Conservation (phyloP, 495 filamentous ascomycete genomes). For the Recurvomyces mirabilis region DNA sequence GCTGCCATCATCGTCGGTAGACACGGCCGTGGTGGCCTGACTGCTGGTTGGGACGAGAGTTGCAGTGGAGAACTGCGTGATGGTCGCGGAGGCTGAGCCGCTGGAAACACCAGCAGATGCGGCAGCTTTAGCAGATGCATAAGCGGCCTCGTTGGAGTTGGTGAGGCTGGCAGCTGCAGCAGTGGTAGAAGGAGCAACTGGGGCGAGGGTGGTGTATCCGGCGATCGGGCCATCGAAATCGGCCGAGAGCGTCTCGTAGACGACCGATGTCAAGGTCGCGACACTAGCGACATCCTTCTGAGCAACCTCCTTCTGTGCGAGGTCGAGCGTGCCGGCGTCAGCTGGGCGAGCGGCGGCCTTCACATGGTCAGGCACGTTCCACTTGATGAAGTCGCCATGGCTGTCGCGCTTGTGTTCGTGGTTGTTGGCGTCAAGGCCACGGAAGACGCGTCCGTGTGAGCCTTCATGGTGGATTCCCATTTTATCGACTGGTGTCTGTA, state of each 20-base stretch:
- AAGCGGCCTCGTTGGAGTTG: neutral
- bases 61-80: neutral
- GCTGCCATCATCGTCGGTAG: neutral
- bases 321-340: neutral
- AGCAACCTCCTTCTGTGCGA: neutral
- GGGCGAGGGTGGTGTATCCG: slow-evolving; percentile 8
- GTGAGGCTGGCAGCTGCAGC: neutral
- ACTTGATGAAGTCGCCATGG: slow-evolving; percentile 5
- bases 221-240: slow-evolving; percentile 11
- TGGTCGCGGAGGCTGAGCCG: too few relatives aligned
- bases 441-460: slow-evolving; percentile 14
- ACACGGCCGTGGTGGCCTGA: neutral
- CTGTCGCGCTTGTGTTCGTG: slow-evolving; percentile 16
- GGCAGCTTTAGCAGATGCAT: slow-evolving; percentile 2
- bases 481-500: slow-evolving; percentile 2
- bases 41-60: neutral
- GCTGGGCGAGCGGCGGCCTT: slow-evolving; percentile 4
- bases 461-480: slow-evolving; percentile 14
- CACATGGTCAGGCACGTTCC: slow-evolving; percentile 5
- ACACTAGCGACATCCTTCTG: neutral
- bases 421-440: slow-evolving; percentile 6
- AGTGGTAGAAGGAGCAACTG: slow-evolving; percentile 1
- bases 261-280: slow-evolving; percentile 5
- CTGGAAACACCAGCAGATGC: neutral
- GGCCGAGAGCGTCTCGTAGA: slow-evolving; percentile 11